Conservation (phyloP, 495 filamentous ascomycete species). For the Daldinia concentrica region DNA sequence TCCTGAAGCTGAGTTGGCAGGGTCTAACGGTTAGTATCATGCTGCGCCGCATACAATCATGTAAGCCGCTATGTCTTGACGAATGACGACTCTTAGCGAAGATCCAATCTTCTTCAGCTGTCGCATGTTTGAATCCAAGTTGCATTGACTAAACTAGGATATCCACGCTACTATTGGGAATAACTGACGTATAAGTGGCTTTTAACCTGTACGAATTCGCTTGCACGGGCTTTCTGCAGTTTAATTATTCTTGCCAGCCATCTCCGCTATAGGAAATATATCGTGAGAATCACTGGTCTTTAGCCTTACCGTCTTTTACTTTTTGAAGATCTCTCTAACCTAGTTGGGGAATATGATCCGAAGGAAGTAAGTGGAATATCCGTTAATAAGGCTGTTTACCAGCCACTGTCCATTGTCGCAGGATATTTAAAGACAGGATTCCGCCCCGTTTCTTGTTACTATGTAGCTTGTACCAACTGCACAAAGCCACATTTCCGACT, state of each 20-base stretch:
- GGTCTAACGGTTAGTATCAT: not conserved
- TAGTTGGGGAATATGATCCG: not conserved
- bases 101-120: constrained; percentile 19
- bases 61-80: constrained; percentile 2
- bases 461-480: not conserved
- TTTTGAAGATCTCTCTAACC: not conserved
- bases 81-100: constrained; percentile 2
- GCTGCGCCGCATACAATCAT: constrained; percentile 18
- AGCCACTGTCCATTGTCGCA: not conserved
- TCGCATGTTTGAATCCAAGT: constrained; percentile 3
- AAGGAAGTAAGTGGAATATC: not conserved
- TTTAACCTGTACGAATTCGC: not conserved
- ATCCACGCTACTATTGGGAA: too few relatives aligned
- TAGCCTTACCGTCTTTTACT: not conserved
- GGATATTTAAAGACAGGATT: not conserved
- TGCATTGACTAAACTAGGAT: constrained; percentile 1
- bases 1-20: constrained; percentile 26
- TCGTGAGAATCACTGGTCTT: not conserved
- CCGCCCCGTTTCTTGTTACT: not conserved
- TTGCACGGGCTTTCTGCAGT: not conserved
- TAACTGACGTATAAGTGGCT: not conserved
- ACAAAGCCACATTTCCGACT: not conserved
- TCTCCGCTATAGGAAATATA: not conserved
- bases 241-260: not conserved
- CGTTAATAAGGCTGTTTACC: not conserved